phyloP scores from a whole-genome alignment of 768 basidiomycete species.

The Lactarius deliciosus region DNA sequence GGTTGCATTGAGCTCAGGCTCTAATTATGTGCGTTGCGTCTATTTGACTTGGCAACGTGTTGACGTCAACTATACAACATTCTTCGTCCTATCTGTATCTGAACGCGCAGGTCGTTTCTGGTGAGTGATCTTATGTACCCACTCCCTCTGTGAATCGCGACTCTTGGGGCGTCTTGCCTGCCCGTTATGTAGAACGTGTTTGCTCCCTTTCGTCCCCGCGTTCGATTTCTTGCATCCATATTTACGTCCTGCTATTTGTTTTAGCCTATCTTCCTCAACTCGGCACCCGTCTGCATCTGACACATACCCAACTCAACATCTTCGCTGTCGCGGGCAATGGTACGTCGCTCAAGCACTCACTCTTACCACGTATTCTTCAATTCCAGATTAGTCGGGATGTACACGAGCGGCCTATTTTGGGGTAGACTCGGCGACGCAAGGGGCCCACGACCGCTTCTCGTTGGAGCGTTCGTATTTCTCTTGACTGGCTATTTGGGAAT shows the following conservation, averaged over 20 bases:
- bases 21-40: slow-evolving; percentile 62
- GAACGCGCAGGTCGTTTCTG: slow-evolving; percentile 40
- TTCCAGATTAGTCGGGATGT: slow-evolving; percentile 62
- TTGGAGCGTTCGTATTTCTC: slow-evolving; percentile 56
- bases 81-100: not conserved
- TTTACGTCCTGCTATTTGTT: slow-evolving; percentile 13
- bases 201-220: not conserved
- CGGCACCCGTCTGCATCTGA: slow-evolving; percentile 68
- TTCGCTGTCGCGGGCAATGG: slow-evolving; percentile 79
- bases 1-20: slow-evolving; percentile 64
- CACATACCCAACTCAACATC: slow-evolving; percentile 80
- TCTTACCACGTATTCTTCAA: slow-evolving; percentile 4
- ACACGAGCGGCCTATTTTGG: slow-evolving; percentile 72
- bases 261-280: slow-evolving; percentile 86
- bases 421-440: slow-evolving; percentile 73
- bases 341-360: slow-evolving; percentile 37
- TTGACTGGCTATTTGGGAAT: slow-evolving; percentile 77
- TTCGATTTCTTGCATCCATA: not conserved
- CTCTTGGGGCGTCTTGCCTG: not conserved
- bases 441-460: slow-evolving; percentile 70
- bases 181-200: not conserved
- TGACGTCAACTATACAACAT: not conserved
- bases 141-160: not conserved
- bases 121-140: slow-evolving; percentile 31
- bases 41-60: not conserved